These are phyloP conservation scores for Obba rivulosa DNA, from an alignment of 768 basidiomycete genomes.

Conservation along the genomic window DNA sequence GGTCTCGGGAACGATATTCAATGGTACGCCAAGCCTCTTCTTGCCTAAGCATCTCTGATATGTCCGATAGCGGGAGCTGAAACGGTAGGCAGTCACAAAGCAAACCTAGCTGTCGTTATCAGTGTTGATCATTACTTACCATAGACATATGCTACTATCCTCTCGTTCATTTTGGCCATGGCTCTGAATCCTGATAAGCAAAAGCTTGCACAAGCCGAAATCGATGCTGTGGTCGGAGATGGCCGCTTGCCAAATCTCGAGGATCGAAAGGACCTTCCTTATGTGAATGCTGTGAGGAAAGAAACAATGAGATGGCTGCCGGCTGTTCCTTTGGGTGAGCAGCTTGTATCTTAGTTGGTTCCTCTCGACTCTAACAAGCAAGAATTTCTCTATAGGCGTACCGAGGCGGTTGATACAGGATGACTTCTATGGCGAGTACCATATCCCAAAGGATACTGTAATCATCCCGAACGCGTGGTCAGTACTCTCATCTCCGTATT, in stretches of 20 bases:
- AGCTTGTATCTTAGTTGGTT: not conserved
- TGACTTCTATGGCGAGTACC: conserved; percentile 16
- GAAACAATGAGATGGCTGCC: conserved; percentile 30
- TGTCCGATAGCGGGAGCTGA: conserved; percentile 10
- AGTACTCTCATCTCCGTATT: not conserved
- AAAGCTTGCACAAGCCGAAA: conserved; percentile 20
- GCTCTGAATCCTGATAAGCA: conserved; percentile 27
- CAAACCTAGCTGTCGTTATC: conserved; percentile 33
- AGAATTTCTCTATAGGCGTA: conserved; percentile 15
- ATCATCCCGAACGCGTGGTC: conserved; percentile 22
- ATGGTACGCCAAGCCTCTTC: conserved; percentile 2
- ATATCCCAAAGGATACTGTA: conserved; percentile 19
- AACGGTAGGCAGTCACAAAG: conserved; percentile 18
- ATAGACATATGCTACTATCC: conserved; percentile 22
- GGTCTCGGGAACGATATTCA: conserved; percentile 4
- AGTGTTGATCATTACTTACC: not conserved
- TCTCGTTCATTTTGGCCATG: conserved; percentile 29
- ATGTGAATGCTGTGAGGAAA: conserved; percentile 15
- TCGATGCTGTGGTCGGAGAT: conserved; percentile 21
- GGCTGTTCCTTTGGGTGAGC: conserved; percentile 25
- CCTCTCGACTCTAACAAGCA: not conserved
- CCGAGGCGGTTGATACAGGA: conserved; percentile 15
- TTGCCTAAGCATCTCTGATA: not conserved
- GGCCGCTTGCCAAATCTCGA: conserved; percentile 14
- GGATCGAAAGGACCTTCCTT: conserved; percentile 17